Percentiles rank a stretch among this genome's conserved stretches.
Evolutionary conservation across 495 filamentous ascomycete genomes (phyloP).

Genomic region (Penicillium bovifimosum): DNA sequence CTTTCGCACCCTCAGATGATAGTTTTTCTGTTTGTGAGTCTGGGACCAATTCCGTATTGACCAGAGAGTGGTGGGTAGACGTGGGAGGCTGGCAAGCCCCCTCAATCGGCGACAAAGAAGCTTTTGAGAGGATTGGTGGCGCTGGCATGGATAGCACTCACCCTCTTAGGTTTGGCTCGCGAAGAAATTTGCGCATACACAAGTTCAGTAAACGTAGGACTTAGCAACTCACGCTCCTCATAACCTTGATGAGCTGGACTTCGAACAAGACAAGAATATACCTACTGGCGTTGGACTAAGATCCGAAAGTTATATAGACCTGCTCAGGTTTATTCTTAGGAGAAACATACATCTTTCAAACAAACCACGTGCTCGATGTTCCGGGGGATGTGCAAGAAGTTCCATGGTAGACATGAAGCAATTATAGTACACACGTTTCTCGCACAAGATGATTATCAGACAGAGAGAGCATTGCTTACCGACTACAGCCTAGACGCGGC

Average conservation of each 20-base stretch:
- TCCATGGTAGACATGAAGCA: conserved; percentile 3
- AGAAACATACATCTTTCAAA: neutral
- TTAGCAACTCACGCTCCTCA: no score
- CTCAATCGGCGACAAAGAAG: neutral
- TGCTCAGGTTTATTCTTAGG: neutral
- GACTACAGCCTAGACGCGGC: neutral
- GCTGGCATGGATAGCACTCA: no score
- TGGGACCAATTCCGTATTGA: neutral
- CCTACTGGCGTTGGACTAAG: neutral
- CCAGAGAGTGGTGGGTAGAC: neutral
- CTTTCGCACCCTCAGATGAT: neutral
- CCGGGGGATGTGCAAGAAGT: neutral
- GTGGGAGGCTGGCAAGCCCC: neutral
- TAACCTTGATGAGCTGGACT: neutral
- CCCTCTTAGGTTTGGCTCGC: neutral
- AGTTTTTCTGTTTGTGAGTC: neutral
- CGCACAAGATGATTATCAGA: neutral
- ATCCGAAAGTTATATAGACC: no score
- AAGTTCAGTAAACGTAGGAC: neutral
- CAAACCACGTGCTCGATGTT: neutral
- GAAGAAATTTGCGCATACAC: neutral
- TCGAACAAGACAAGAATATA: neutral
- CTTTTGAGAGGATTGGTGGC: neutral
- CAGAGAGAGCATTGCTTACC: neutral
- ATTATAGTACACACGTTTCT: neutral